These are phyloP conservation scores for Davidsoniella virescens DNA, from an alignment of 2,329 filamentous ascomycete species.

Conservation along the genomic window DNA sequence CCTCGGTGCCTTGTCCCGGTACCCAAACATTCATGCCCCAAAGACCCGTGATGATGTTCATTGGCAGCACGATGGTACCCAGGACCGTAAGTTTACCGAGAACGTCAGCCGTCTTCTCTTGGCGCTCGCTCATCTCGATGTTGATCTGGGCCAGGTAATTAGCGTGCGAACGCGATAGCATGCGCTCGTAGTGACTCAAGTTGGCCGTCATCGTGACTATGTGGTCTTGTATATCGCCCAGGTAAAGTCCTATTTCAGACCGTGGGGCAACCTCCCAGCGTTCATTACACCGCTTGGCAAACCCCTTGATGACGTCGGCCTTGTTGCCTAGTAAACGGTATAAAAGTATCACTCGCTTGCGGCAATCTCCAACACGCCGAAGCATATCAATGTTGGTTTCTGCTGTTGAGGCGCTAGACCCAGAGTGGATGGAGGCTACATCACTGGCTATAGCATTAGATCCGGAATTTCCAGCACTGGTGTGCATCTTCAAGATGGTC, in stretches of 20 bases:
- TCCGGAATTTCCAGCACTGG: slow-evolving; percentile 17
- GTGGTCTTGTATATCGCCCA: slow-evolving; percentile 97
- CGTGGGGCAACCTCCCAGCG: slow-evolving; percentile 92
- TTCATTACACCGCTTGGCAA: slow-evolving; percentile 95
- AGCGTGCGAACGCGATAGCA: slow-evolving; percentile 76
- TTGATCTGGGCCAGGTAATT: slow-evolving; percentile 99
- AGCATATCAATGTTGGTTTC: slow-evolving; percentile 65
- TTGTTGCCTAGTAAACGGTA: slow-evolving; percentile 91
- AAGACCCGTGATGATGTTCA: slow-evolving; percentile 97
- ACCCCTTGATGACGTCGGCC: slow-evolving; percentile 97
- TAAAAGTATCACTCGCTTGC: slow-evolving; percentile 93
- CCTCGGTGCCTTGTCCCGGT: slow-evolving; percentile 72
- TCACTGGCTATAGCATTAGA: slow-evolving; percentile 18
- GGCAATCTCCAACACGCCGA: slow-evolving; percentile 76
- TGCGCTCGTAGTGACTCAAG: slow-evolving; percentile 85
- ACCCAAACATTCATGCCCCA: slow-evolving; percentile 99
- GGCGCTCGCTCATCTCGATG: slow-evolving; percentile 94
- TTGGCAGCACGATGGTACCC: slow-evolving; percentile 89
- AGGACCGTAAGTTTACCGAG: slow-evolving; percentile 88
- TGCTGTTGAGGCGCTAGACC: slow-evolving; percentile 15
- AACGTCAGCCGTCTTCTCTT: slow-evolving; percentile 89
- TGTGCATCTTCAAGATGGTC: slow-evolving; percentile 68
- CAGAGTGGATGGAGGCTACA: slow-evolving; percentile 23
- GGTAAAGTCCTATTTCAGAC: slow-evolving; percentile 90
- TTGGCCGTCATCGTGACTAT: slow-evolving; percentile 99